phyloP scores from a whole-genome alignment of 1,284 basidiomycete genomes.

The Cryptococcus sp. region DNA sequence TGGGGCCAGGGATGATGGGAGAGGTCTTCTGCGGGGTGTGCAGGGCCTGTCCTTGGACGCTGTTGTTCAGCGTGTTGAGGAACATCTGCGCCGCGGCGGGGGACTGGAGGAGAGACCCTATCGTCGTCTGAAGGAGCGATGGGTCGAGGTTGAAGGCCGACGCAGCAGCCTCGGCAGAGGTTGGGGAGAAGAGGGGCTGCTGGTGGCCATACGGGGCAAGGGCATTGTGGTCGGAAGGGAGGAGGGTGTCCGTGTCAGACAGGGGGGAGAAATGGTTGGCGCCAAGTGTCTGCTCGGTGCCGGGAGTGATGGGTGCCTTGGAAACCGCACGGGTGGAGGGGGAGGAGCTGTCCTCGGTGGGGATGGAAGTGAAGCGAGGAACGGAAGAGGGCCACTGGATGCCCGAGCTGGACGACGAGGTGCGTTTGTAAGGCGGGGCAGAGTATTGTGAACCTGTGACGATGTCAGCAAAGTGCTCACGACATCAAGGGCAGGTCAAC shows the following conservation, averaged over 20 bases:
- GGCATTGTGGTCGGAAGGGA: conserved; percentile 19
- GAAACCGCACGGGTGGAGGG: conserved; percentile 15
- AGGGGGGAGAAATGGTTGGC: conserved; percentile 26
- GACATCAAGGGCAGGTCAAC: conserved; percentile 3
- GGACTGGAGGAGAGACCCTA: conserved; percentile 61
- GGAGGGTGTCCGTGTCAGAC: conserved; percentile 19
- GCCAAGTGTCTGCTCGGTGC: conserved; percentile 26
- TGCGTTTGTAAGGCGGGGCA: conserved; percentile 13
- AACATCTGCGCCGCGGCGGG: conserved; percentile 68
- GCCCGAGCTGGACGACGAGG: not conserved
- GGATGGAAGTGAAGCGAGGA: conserved; percentile 37
- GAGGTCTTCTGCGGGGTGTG: conserved; percentile 15
- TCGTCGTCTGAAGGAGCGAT: conserved; percentile 58
- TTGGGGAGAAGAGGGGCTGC: conserved; percentile 18
- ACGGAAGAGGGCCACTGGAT: conserved; percentile 25
- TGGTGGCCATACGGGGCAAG: conserved; percentile 19
- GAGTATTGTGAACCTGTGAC: conserved; percentile 7
- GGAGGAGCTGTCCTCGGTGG: conserved; percentile 33
- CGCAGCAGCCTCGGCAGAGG: conserved; percentile 23
- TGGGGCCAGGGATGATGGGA: not conserved
- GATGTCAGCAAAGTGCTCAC: not conserved
- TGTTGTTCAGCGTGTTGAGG: conserved; percentile 55
- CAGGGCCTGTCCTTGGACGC: conserved; percentile 39
- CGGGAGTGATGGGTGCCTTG: conserved; percentile 12
- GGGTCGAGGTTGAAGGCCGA: conserved; percentile 46